phyloP scores from a whole-genome alignment of 23 red algal genomes.

The Gracilaria domingensis region DNA sequence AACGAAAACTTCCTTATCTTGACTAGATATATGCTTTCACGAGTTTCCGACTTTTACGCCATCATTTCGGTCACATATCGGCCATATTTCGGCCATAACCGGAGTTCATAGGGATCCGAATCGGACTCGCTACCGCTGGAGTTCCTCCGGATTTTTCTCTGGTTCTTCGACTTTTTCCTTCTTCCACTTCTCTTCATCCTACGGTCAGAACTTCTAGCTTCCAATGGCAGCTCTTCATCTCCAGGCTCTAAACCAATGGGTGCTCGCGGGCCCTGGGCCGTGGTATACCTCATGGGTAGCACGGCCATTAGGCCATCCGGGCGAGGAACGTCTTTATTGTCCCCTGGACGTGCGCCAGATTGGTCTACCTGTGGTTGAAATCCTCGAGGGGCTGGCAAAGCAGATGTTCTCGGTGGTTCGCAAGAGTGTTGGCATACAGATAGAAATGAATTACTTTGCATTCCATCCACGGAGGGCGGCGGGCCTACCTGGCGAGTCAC shows the following conservation, averaged over 20 bases:
- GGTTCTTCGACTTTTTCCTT: conserved; percentile 16
- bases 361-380: conserved; percentile 5
- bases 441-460: background rate
- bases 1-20: too few species aligned
- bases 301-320: background rate
- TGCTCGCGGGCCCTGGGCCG: background rate
- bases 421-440: background rate
- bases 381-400: background rate
- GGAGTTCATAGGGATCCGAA: too few species aligned
- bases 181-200: too few species aligned
- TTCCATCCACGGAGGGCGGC: too few species aligned
- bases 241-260: background rate
- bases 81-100: too few species aligned
- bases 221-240: conserved; percentile 1
- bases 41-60: too few species aligned
- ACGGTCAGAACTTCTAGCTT: background rate
- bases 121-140: conserved; percentile 4
- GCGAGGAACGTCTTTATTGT: background rate
- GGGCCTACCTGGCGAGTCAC: background rate
- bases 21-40: too few species aligned
- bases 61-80: too few species aligned
- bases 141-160: background rate
- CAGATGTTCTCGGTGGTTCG: conserved; percentile 7
- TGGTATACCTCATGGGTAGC: background rate
- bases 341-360: background rate